phyloP scores from a whole-genome alignment of 768 basidiomycete genomes.

The Auriculariales sp. region DNA sequence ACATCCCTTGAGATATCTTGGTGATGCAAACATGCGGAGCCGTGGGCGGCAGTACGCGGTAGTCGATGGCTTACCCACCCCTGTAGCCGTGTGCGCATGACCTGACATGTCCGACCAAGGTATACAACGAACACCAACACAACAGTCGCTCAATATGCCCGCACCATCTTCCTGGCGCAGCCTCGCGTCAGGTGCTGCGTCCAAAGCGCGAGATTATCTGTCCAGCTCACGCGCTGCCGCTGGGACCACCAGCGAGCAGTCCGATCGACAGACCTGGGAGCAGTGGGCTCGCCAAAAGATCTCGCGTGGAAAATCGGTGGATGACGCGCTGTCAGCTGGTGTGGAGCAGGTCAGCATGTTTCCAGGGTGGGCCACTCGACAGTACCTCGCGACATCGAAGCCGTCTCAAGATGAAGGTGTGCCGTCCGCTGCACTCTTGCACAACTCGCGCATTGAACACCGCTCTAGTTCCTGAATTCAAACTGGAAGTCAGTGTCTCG shows the following conservation, averaged over 20 bases:
- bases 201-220: background rate
- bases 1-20: no score
- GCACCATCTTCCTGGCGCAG: background rate
- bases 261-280: slow-evolving; percentile 32
- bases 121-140: no score
- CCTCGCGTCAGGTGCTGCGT: background rate
- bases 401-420: background rate
- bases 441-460: background rate
- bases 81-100: no score
- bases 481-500: slow-evolving; percentile 59
- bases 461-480: slow-evolving; percentile 35
- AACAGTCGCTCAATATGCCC: no score
- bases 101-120: no score
- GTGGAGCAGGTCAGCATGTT: slow-evolving; percentile 45
- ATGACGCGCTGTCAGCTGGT: slow-evolving; percentile 12
- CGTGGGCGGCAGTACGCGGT: no score
- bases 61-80: no score
- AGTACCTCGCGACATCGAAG: slow-evolving; percentile 19
- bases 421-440: background rate
- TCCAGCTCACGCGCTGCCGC: background rate
- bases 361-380: slow-evolving; percentile 67
- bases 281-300: slow-evolving; percentile 54
- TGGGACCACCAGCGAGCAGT: slow-evolving; percentile 10
- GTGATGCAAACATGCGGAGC: no score
- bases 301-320: slow-evolving; percentile 14